These are phyloP conservation scores for Podospora pseudoanserina DNA, from an alignment of 495 filamentous ascomycete species.

Conservation along the genomic window DNA sequence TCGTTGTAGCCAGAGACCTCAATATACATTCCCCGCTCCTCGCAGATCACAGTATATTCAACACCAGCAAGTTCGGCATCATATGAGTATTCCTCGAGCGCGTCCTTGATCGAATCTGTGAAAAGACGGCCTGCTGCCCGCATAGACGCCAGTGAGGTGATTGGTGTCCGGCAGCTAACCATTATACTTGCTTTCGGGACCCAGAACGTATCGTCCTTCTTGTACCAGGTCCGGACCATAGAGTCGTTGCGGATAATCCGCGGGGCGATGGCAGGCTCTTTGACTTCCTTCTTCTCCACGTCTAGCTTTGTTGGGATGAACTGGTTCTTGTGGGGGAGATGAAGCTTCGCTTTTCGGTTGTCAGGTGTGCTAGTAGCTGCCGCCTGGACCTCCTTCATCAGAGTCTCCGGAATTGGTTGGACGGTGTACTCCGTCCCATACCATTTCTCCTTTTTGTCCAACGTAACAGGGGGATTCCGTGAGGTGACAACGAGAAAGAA, in stretches of 20 bases:
- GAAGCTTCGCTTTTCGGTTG: constrained; percentile 64
- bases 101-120: constrained; percentile 83
- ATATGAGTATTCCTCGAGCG: constrained; percentile 91
- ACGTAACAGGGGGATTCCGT: constrained; percentile 76
- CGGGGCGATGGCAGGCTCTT: constrained; percentile 68
- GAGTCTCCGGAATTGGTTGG: constrained; percentile 75
- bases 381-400: constrained; percentile 63
- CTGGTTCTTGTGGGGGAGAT: constrained; percentile 90
- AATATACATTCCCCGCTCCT: constrained; percentile 70
- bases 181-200: constrained; percentile 89
- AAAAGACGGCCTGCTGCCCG: constrained; percentile 76
- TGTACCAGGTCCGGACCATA: constrained; percentile 85
- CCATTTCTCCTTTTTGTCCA: constrained; percentile 91
- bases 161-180: constrained; percentile 73
- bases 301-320: constrained; percentile 93
- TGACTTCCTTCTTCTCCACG: constrained; percentile 87
- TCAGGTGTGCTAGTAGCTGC: constrained; percentile 56
- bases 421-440: constrained; percentile 92
- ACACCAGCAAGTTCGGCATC: constrained; percentile 92
- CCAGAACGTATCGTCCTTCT: constrained; percentile 99
- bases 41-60: constrained; percentile 71
- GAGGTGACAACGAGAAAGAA: constrained; percentile 79
- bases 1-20: constrained; percentile 91
- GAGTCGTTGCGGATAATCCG: constrained; percentile 86
- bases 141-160: constrained; percentile 73